Evolutionary conservation across 1,284 basidiomycete genomes (phyloP).

Genomic region (Golubevia pallescens): DNA sequence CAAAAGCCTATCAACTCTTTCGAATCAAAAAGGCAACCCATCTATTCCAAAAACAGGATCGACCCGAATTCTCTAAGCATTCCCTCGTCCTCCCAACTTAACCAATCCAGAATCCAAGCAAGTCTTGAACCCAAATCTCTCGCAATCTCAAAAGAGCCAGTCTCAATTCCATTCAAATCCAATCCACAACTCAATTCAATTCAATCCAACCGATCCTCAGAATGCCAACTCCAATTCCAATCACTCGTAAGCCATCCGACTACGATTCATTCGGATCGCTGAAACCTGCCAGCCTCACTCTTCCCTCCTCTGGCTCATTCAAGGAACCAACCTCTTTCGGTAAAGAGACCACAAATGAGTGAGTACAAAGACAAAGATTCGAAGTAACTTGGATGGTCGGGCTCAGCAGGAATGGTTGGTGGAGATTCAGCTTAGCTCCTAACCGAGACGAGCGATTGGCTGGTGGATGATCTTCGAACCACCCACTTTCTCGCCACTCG

Average conservation of each 20-base stretch:
- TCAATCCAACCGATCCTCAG: conserved; percentile 1
- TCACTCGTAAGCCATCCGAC: conserved; percentile 21
- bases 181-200: background rate
- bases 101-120: no score
- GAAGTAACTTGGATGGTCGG: no score
- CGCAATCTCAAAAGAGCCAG: background rate
- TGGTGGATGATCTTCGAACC: no score
- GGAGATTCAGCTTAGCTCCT: conserved; percentile 27
- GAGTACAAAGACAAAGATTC: no score
- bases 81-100: no score
- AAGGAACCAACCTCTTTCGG: conserved; percentile 3
- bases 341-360: background rate
- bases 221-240: conserved; percentile 40
- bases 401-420: conserved; percentile 34
- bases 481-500: background rate
- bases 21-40: no score
- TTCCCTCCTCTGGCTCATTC: conserved; percentile 29
- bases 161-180: background rate
- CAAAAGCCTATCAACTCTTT: no score
- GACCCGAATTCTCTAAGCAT: no score
- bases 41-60: no score
- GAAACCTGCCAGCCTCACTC: conserved; percentile 29
- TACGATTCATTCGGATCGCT: conserved; percentile 29
- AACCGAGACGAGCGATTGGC: no score
- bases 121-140: background rate